Conservation (phyloP, 2,329 filamentous ascomycete genomes). For the Fusarium fujikuroi region DNA sequence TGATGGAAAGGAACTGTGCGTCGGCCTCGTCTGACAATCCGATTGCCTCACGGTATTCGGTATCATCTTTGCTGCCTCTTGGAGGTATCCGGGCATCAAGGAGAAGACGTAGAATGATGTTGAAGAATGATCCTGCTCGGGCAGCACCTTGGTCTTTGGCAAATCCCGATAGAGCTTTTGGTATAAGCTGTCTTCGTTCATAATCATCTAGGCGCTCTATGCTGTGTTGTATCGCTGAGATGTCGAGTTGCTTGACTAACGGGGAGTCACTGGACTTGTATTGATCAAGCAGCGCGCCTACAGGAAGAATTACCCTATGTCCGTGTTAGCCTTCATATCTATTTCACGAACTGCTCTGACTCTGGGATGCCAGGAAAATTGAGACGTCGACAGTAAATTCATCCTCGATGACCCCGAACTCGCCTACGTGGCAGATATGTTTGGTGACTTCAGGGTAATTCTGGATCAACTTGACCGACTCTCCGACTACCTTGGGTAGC, state of each 20-base stretch:
- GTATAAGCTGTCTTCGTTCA: conserved; percentile 78
- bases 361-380: neutral
- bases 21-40: conserved; percentile 75
- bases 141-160: conserved; percentile 47
- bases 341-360: neutral
- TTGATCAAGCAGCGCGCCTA: conserved; percentile 85
- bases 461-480: neutral
- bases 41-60: conserved; percentile 71
- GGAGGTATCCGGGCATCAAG: conserved; percentile 76
- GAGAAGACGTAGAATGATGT: conserved; percentile 81
- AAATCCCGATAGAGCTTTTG: conserved; percentile 55
- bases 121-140: conserved; percentile 73
- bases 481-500: neutral
- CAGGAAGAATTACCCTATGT: conserved; percentile 78
- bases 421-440: neutral
- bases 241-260: conserved; percentile 86
- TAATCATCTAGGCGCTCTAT: conserved; percentile 60
- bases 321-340: conserved; percentile 5
- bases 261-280: conserved; percentile 81
- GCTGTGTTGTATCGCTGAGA: conserved; percentile 90
- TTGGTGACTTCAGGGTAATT: neutral
- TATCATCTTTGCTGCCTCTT: conserved; percentile 82
- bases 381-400: neutral
- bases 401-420: neutral
- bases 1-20: conserved; percentile 76